Evolutionary conservation across 352 stramenopile genomes (phyloP).

Genomic region (Hyaloperonospora brassicae): DNA sequence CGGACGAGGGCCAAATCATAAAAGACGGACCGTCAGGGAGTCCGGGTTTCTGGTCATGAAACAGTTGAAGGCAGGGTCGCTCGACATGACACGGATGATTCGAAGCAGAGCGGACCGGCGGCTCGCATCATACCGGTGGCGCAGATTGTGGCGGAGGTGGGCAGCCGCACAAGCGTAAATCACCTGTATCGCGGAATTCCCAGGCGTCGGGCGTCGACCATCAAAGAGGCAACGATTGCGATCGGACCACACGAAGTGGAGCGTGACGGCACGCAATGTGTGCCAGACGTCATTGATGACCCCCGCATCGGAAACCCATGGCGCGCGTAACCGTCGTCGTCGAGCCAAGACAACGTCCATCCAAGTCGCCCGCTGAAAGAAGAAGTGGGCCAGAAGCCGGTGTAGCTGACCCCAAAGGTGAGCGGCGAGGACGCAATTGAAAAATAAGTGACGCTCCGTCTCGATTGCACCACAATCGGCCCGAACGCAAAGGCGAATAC

Average conservation of each 20-base stretch:
- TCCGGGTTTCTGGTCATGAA: no score
- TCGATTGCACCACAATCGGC: not conserved
- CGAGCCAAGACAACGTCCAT: not conserved
- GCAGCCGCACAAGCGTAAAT: not conserved
- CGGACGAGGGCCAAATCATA: no score
- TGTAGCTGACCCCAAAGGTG: slow-evolving; percentile 1
- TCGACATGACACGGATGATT: no score
- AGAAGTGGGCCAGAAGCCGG: not conserved
- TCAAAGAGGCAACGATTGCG: not conserved
- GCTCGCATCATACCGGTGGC: no score
- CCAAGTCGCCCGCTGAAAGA: not conserved
- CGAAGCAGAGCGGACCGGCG: no score
- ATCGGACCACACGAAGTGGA: not conserved
- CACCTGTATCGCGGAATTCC: not conserved
- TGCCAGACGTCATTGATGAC: not conserved
- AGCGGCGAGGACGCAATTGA: slow-evolving; percentile 6
- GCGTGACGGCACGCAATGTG: not conserved
- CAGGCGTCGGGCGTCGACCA: not conserved
- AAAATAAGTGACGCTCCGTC: slow-evolving; percentile 7
- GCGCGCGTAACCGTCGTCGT: not conserved
- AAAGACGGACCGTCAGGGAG: no score
- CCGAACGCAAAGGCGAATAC: not conserved
- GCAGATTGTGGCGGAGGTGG: not conserved
- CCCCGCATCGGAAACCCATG: not conserved
- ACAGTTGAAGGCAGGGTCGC: no score